Conservation (phyloP, 768 basidiomycete genomes). For the Leucosporidium scottii region DNA sequence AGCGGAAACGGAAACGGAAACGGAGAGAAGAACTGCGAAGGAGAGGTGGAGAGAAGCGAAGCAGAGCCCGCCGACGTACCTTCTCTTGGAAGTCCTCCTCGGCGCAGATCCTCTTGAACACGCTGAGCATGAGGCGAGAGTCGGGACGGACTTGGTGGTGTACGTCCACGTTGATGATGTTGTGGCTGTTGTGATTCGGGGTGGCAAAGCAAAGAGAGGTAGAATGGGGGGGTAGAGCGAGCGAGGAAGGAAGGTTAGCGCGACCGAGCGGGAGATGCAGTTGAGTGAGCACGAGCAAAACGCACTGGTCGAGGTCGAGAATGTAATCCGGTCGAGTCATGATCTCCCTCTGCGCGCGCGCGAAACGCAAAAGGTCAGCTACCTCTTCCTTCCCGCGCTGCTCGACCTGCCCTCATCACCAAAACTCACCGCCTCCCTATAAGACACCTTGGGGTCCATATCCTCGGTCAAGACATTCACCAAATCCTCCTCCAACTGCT, state of each 20-base stretch:
- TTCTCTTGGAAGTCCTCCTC: slow-evolving; percentile 72
- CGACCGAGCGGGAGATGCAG: not conserved
- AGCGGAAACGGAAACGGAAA: not conserved
- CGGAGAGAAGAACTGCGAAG: not conserved
- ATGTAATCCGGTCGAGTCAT: slow-evolving; percentile 81
- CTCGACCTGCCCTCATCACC: no score
- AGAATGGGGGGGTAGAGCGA: not conserved
- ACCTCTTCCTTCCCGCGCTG: no score
- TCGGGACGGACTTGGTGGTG: slow-evolving; percentile 71
- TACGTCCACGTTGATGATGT: slow-evolving; percentile 74
- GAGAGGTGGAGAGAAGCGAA: not conserved
- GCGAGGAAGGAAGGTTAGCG: not conserved
- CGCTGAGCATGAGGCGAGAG: slow-evolving; percentile 66
- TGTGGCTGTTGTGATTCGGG: slow-evolving; percentile 40
- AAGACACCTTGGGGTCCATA: slow-evolving; percentile 38
- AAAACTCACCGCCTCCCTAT: slow-evolving; percentile 13
- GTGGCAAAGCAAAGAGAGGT: not conserved
- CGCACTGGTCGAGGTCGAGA: slow-evolving; percentile 55
- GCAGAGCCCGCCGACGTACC: not conserved
- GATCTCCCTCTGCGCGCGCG: slow-evolving; percentile 55
- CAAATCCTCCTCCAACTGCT: slow-evolving; percentile 46
- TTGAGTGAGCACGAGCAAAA: not conserved
- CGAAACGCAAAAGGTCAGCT: no score
- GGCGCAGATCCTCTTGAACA: slow-evolving; percentile 61
- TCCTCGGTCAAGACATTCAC: slow-evolving; percentile 56